Evolutionary conservation across 2,329 filamentous ascomycete species (phyloP).

Genomic region (Pseudogymnoascus sp.): DNA sequence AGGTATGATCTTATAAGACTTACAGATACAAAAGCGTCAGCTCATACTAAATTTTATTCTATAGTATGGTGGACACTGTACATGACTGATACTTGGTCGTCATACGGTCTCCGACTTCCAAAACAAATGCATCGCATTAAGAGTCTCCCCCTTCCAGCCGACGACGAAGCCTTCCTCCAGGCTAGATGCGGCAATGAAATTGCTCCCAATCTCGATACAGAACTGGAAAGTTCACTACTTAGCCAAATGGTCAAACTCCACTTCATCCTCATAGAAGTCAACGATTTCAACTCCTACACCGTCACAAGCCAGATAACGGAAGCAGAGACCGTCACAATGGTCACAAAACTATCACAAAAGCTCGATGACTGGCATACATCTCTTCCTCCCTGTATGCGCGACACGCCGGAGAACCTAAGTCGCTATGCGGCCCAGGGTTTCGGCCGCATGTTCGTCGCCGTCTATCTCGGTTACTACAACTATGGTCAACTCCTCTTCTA

Average conservation of each 20-base stretch:
- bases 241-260: conserved; percentile 33
- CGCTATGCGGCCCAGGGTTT: conserved; percentile 30
- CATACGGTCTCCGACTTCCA: conserved; percentile 31
- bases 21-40: not conserved
- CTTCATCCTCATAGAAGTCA: conserved; percentile 33
- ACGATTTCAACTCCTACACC: conserved; percentile 31
- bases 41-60: not conserved
- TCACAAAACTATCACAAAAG: conserved; percentile 27
- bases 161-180: conserved; percentile 31
- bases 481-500: conserved; percentile 39
- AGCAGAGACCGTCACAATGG: conserved; percentile 15
- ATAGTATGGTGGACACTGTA: conserved; percentile 34
- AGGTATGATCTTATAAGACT: conserved; percentile 17
- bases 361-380: conserved; percentile 30
- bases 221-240: conserved; percentile 23
- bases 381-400: conserved; percentile 29
- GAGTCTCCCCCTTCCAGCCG: conserved; percentile 30
- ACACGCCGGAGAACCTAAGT: conserved; percentile 33
- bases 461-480: conserved; percentile 40
- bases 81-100: conserved; percentile 37
- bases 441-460: conserved; percentile 35
- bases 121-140: conserved; percentile 26
- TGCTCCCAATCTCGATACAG: conserved; percentile 17
- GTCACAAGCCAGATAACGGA: conserved; percentile 22
- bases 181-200: conserved; percentile 20